Evolutionary conservation across 176 grass and related monocot genomes (phyloP).

Genomic region (Triticum monococcum): DNA sequence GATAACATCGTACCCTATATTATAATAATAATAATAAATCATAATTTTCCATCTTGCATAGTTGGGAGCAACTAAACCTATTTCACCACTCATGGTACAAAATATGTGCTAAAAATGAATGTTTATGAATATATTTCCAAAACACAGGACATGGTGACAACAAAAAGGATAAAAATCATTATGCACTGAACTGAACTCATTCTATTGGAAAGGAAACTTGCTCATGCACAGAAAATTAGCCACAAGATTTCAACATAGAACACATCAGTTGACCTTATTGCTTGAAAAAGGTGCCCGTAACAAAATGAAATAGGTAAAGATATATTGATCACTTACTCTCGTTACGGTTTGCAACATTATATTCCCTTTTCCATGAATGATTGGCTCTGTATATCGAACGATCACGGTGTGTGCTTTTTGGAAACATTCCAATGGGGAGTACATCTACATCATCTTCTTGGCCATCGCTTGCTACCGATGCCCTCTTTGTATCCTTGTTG

Average conservation of each 20-base stretch:
- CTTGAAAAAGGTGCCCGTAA: neutral
- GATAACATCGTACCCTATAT: neutral
- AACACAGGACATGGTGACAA: too few species aligned
- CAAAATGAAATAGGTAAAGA: neutral
- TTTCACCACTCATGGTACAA: neutral
- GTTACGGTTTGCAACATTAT: neutral
- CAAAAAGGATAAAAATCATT: too few species aligned
- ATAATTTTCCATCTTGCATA: neutral
- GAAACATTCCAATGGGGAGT: neutral
- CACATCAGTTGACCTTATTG: neutral
- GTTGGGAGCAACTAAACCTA: neutral
- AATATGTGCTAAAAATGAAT: neutral
- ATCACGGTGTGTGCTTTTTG: slow-evolving; percentile 17
- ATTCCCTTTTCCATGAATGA: neutral
- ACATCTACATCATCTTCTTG: neutral
- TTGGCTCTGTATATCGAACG: neutral
- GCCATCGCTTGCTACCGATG: neutral
- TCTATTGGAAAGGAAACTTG: neutral
- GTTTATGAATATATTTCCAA: neutral
- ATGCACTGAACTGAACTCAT: neutral
- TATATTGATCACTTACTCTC: slow-evolving; percentile 27
- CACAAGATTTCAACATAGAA: neutral
- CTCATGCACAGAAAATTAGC: neutral
- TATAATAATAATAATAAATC: neutral
- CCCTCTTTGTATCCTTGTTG: neutral